phyloP scores from a whole-genome alignment of 345 rosid species.

The Lepidium didymum region DNA sequence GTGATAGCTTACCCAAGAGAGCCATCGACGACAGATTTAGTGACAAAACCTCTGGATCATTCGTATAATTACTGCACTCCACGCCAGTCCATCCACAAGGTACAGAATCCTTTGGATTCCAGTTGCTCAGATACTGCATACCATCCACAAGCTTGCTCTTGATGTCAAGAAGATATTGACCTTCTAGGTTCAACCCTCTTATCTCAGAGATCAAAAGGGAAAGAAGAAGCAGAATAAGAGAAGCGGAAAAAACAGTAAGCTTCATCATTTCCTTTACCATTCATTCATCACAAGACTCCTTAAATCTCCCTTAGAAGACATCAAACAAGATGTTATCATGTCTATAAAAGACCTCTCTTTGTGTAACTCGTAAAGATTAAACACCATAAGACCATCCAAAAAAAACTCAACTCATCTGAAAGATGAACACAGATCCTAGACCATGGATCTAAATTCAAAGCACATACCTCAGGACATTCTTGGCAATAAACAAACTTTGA shows the following conservation, averaged over 20 bases:
- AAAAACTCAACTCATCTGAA: background rate
- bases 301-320: conserved; percentile 5
- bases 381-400: background rate
- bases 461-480: conserved; percentile 7
- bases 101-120: conserved; percentile 59
- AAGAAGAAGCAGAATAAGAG: conserved; percentile 12
- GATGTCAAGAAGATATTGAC: conserved; percentile 55
- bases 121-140: conserved; percentile 36
- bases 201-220: conserved; percentile 32
- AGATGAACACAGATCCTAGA: background rate
- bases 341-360: background rate
- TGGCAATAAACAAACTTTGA: conserved; percentile 12
- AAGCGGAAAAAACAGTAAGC: background rate
- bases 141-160: conserved; percentile 48
- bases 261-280: conserved; percentile 23
- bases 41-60: conserved; percentile 41
- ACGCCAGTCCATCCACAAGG: conserved; percentile 89
- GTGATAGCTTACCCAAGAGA: conserved; percentile 71
- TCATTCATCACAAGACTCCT: conserved; percentile 33
- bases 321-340: background rate
- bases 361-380: background rate
- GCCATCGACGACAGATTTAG: conserved; percentile 50
- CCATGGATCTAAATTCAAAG: conserved; percentile 5
- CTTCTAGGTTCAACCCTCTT: conserved; percentile 56
- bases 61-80: conserved; percentile 37